Base-by-base conservation (phyloP, 169 alveolate species). In the Perkinsus marinus region DNA sequence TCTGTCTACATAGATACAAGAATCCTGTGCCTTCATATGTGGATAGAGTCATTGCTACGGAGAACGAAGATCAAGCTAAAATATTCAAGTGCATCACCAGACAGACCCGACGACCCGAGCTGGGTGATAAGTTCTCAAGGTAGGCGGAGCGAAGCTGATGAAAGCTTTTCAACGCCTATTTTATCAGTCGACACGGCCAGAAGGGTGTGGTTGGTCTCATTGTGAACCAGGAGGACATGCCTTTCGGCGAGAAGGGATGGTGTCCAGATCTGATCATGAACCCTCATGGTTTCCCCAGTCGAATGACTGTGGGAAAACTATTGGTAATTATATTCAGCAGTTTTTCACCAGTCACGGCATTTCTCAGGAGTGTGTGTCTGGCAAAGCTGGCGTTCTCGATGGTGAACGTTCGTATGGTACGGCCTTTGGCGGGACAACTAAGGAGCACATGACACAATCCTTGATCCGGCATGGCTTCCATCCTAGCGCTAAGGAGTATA, bases 231-330 rank as follows among this genome's bases (percentile, higher is more conserved):
- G 95, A 93, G 39, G 99, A 98, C 94, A 94, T 98, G 97, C 99
- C 99, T 17, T 99, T 99, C 93, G 97, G 98, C 68, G 99, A 98
- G 94, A 95, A 96, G 90, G 99, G 99, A n/a, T 98, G 99, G 99
- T 97, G 99, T 69, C 99, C 99, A 13, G 99, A 99, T 95, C 95
- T 99, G 69, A 98, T 99, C 94, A 99, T 99, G 99, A 99, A 99
- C 94, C 99, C 99, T 34, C 99, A 98, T 95, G 99, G 99, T 7
- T 99, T 98, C 94, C 99, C 99, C 19, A 98, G 99, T 34, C 97
- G 99, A 93, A 99, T 99, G 99, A 99, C 99, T 30, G 99, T 99
- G 89, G 99, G 99, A 36, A 98, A 99, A 95, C 93, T 98, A 36
- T 39, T 90, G 39, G 92, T 90, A 37, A 90, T 37, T 2, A 5